These are phyloP conservation scores for Talaromyces stipitatus DNA, from an alignment of 495 filamentous ascomycete species.

Conservation along the genomic window DNA sequence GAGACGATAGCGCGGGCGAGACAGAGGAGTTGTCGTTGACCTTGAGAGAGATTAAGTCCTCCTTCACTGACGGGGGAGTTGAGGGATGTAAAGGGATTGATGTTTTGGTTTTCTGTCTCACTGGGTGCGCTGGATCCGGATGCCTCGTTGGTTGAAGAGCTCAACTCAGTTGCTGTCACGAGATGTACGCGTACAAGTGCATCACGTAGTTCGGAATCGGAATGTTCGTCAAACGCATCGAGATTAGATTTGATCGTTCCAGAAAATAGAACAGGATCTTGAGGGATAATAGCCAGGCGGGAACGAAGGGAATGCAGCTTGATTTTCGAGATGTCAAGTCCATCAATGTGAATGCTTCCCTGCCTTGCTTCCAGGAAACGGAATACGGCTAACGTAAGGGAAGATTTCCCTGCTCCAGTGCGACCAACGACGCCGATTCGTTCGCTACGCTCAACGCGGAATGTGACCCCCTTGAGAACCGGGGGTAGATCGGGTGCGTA, in stretches of 20 bases:
- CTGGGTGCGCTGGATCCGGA: not conserved
- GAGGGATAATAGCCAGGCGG: conserved; percentile 75
- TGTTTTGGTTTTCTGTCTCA: conserved; percentile 65
- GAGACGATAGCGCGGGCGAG: conserved; percentile 80
- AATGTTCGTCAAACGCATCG: conserved; percentile 70
- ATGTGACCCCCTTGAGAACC: conserved; percentile 66
- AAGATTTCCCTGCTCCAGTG: conserved; percentile 84
- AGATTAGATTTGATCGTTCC: conserved; percentile 79
- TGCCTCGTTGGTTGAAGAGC: not conserved
- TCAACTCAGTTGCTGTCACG: not conserved
- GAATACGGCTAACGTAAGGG: conserved; percentile 74
- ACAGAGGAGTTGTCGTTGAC: conserved; percentile 82
- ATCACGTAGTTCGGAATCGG: conserved; percentile 63
- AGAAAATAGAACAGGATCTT: conserved; percentile 81
- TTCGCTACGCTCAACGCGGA: conserved; percentile 63
- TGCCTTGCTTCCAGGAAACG: conserved; percentile 70
- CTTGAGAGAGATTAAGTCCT: conserved; percentile 74
- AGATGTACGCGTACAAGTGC: conserved; percentile 46
- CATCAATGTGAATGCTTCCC: conserved; percentile 68
- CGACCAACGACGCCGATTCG: conserved; percentile 77
- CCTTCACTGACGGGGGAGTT: conserved; percentile 60
- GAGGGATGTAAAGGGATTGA: conserved; percentile 18
- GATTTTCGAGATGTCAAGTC: conserved; percentile 67
- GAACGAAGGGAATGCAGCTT: conserved; percentile 65
- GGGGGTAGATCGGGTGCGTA: conserved; percentile 73